Conservation (phyloP, 768 basidiomycete genomes). For the Phylloporus rhodoxanthus region DNA sequence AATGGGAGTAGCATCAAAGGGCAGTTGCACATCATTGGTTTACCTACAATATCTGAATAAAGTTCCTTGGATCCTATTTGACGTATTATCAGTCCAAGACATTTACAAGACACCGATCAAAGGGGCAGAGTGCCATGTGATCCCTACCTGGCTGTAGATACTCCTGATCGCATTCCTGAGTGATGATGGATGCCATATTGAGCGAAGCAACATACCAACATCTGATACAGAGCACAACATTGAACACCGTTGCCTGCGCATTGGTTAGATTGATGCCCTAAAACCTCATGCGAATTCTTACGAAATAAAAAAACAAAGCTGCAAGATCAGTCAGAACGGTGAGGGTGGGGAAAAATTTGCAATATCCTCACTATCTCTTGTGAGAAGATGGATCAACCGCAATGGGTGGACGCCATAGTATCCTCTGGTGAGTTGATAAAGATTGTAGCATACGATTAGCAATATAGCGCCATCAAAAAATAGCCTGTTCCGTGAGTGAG, state of each 20-base stretch:
- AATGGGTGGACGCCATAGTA: neutral
- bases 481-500: constrained; percentile 10
- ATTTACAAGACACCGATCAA: neutral
- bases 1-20: neutral
- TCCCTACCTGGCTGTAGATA: constrained; percentile 8
- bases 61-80: constrained; percentile 3
- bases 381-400: constrained; percentile 10
- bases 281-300: constrained; percentile 1
- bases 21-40: neutral
- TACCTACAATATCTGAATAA: neutral
- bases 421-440: neutral
- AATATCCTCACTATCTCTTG: constrained; percentile 18
- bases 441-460: neutral
- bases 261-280: neutral
- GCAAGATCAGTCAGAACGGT: neutral
- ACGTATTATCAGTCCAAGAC: neutral
- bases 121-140: neutral
- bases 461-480: constrained; percentile 1
- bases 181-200: neutral
- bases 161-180: constrained; percentile 3
- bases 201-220: constrained; percentile 15
- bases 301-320: constrained; percentile 17
- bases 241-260: constrained; percentile 11
- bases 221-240: constrained; percentile 5
- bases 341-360: neutral